These are phyloP conservation scores for Canna indica DNA, from an alignment of 176 grass and related monocot genomes.

Conservation along the genomic window DNA sequence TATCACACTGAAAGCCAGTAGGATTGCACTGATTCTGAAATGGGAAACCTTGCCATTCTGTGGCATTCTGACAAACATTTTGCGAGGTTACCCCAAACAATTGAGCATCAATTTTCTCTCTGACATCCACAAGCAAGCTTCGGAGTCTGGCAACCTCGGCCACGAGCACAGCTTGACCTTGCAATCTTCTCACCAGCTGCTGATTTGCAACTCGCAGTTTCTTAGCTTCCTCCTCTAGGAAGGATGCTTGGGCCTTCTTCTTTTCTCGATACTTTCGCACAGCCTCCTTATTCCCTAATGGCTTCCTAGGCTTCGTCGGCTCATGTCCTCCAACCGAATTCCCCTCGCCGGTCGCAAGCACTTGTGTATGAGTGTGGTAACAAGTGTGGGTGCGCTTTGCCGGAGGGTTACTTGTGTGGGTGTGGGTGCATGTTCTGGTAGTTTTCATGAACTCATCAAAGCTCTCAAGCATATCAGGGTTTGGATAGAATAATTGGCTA, in stretches of 20 bases:
- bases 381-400: conserved; percentile 59
- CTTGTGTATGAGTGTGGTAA: conserved; percentile 61
- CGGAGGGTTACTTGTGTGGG: conserved; percentile 50
- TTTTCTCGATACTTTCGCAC: conserved; percentile 92
- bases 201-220: conserved; percentile 55
- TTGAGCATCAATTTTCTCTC: conserved; percentile 68
- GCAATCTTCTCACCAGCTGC: conserved; percentile 63
- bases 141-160: conserved; percentile 58
- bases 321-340: conserved; percentile 19
- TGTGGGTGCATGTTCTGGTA: conserved; percentile 50
- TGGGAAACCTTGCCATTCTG: no score
- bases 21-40: conserved; percentile 37
- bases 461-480: conserved; percentile 34
- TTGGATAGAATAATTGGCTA: conserved; percentile 47
- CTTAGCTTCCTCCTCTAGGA: conserved; percentile 73
- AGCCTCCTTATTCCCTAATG: conserved; percentile 63
- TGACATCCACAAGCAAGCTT: conserved; percentile 40
- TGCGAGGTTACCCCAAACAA: no score
- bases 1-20: conserved; percentile 21
- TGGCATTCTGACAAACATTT: no score
- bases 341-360: conserved; percentile 29
- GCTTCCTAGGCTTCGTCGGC: conserved; percentile 28
- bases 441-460: conserved; percentile 61
- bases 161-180: conserved; percentile 49
- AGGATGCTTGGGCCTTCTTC: conserved; percentile 79